Evolutionary conservation across 1,139 yeast species (phyloP).

Genomic region (Yamadazyma conglobata): DNA sequence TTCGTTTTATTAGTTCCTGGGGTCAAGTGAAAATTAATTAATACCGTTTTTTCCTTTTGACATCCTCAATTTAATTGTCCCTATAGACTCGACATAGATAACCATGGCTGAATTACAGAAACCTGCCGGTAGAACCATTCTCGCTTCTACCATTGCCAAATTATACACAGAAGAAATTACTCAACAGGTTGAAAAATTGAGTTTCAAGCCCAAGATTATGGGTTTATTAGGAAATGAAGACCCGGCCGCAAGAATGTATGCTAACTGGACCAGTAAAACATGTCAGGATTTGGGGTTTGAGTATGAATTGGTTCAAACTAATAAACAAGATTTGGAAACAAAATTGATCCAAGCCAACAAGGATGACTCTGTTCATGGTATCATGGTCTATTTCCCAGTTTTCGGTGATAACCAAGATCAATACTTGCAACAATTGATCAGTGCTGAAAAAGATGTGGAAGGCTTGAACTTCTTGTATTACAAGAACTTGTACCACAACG

Average conservation of each 20-base stretch:
- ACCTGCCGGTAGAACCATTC: conserved; percentile 72
- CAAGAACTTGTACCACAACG: conserved; percentile 91
- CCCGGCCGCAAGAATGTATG: conserved; percentile 94
- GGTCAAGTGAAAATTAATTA: too few species aligned
- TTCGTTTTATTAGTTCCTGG: conserved; percentile 6
- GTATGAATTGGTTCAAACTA: conserved; percentile 71
- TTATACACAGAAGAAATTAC: conserved; percentile 71
- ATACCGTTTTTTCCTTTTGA: too few species aligned
- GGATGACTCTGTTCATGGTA: conserved; percentile 78
- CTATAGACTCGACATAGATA: conserved; percentile 2
- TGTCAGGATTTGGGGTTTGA: conserved; percentile 80
- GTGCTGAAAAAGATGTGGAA: conserved; percentile 89
- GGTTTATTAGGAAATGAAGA: conserved; percentile 90
- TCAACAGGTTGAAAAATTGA: conserved; percentile 50
- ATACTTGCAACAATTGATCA: conserved; percentile 86
- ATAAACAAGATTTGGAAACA: conserved; percentile 82
- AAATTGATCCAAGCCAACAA: conserved; percentile 77
- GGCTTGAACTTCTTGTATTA: conserved; percentile 89
- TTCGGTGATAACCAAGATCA: conserved; percentile 95
- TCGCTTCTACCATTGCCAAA: conserved; percentile 87
- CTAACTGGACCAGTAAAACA: conserved; percentile 93
- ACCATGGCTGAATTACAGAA: too few species aligned
- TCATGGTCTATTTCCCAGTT: conserved; percentile 98
- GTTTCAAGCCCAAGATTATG: conserved; percentile 66
- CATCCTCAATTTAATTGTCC: not conserved